These are phyloP conservation scores for Clarireedia homoeocarpa DNA, from an alignment of 2,329 filamentous ascomycete species.

Conservation along the genomic window DNA sequence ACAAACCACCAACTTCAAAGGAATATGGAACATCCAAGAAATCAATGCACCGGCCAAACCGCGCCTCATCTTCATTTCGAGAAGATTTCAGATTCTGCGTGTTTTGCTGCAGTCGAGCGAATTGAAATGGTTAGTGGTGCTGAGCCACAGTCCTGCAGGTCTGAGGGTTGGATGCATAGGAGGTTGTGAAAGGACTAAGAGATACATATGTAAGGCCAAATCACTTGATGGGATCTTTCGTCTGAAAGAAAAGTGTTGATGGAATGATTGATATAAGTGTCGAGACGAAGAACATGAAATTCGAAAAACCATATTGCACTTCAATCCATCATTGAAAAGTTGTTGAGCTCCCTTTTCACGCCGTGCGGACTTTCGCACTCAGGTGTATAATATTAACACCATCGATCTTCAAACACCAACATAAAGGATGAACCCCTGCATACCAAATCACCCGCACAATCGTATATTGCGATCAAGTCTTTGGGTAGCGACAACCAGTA, in stretches of 20 bases:
- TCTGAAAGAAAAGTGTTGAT: too few species aligned
- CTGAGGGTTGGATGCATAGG: neutral
- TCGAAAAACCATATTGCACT: neutral
- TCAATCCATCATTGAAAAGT: neutral
- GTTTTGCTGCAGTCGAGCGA: neutral
- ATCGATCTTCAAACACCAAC: slow-evolving; percentile 1
- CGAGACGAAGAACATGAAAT: neutral
- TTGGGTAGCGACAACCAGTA: too few species aligned
- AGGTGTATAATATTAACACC: neutral
- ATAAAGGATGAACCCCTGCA: neutral
- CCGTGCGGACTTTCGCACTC: too few species aligned
- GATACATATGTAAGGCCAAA: too few species aligned
- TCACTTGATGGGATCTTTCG: too few species aligned
- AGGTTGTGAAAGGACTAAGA: too few species aligned
- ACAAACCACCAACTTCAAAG: too few species aligned
- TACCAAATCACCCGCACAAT: too few species aligned
- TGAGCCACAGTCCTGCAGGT: neutral
- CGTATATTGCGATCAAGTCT: too few species aligned
- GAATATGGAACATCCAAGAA: too few species aligned
- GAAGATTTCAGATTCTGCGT: neutral
- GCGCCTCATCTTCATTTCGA: neutral
- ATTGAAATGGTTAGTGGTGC: neutral
- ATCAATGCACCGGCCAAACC: neutral
- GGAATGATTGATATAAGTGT: too few species aligned
- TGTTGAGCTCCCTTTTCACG: neutral